A percentile compares a stretch with the other conserved stretches of the same genome.
These are phyloP conservation scores for Leersia perrieri DNA, from an alignment of 176 grass and related monocot genomes.

Conservation along the genomic window DNA sequence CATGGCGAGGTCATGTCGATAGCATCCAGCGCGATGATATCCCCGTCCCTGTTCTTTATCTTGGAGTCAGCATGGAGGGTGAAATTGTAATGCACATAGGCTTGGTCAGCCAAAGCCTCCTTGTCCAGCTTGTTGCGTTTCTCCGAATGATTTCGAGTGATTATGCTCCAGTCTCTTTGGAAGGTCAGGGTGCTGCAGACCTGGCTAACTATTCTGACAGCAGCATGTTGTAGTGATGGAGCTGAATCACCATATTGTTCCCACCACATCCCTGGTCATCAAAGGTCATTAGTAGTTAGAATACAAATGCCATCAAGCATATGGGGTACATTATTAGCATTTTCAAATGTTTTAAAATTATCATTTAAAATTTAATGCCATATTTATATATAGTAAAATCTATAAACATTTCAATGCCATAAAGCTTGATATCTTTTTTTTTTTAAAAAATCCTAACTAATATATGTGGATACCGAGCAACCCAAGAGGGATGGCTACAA, in stretches of 20 bases:
- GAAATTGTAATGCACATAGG: conserved; percentile 89
- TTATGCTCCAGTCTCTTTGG: conserved; percentile 70
- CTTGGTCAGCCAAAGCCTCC: conserved; percentile 68
- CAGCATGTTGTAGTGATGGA: conserved; percentile 64
- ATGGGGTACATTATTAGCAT: neutral
- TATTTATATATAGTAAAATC: neutral
- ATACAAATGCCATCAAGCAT: neutral
- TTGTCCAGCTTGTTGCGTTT: conserved; percentile 83
- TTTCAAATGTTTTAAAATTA: no score
- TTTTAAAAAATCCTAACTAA: neutral
- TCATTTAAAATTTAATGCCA: neutral
- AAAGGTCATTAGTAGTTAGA: neutral
- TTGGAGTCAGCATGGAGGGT: conserved; percentile 45
- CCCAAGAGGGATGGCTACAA: no score
- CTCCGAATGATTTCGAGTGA: conserved; percentile 75
- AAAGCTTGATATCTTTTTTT: neutral
- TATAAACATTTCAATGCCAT: neutral
- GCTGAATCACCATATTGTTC: conserved; percentile 91
- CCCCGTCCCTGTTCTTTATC: conserved; percentile 37
- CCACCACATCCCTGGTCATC: conserved; percentile 84
- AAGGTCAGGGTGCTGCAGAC: conserved; percentile 82
- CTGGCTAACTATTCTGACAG: conserved; percentile 88
- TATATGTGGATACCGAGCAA: neutral
- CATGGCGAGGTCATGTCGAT: conserved; percentile 88
- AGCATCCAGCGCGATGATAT: conserved; percentile 59